Conservation (phyloP, 148 eudicot species). For the Nepenthes mirabilis region DNA sequence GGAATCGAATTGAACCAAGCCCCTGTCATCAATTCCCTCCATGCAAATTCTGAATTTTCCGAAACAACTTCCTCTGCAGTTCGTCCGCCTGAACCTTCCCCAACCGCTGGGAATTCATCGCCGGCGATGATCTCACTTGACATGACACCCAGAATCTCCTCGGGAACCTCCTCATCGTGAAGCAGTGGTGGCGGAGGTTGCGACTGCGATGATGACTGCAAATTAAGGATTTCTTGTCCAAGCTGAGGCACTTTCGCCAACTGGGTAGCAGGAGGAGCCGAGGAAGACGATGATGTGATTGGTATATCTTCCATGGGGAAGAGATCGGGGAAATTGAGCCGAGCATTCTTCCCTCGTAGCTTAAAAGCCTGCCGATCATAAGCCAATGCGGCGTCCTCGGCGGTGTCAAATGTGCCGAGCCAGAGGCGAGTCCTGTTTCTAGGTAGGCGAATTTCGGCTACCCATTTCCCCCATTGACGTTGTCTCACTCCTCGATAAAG, state of each 20-base stretch:
- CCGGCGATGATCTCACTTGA: not conserved
- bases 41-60: too few species aligned
- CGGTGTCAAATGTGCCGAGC: constrained; percentile 27
- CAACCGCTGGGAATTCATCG: not conserved
- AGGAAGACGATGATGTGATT: not conserved
- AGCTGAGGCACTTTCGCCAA: not conserved
- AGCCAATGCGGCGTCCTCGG: constrained; percentile 33
- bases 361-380: constrained; percentile 30
- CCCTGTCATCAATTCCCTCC: constrained; percentile 49
- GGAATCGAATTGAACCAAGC: constrained; percentile 67
- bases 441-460: constrained; percentile 35
- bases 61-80: not conserved
- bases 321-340: constrained; percentile 23
- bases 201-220: too few species aligned
- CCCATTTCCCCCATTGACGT: constrained; percentile 39
- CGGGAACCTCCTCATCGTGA: not conserved
- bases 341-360: constrained; percentile 20
- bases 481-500: constrained; percentile 31
- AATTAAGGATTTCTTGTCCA: not conserved
- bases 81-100: not conserved
- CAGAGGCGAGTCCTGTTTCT: constrained; percentile 26
- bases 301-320: constrained; percentile 2
- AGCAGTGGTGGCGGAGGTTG: too few species aligned
- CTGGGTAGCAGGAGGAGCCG: not conserved
- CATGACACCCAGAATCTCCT: not conserved